Base-by-base conservation (phyloP, 139 green algal genomes). In the Chlamydomonas incerta region DNA sequence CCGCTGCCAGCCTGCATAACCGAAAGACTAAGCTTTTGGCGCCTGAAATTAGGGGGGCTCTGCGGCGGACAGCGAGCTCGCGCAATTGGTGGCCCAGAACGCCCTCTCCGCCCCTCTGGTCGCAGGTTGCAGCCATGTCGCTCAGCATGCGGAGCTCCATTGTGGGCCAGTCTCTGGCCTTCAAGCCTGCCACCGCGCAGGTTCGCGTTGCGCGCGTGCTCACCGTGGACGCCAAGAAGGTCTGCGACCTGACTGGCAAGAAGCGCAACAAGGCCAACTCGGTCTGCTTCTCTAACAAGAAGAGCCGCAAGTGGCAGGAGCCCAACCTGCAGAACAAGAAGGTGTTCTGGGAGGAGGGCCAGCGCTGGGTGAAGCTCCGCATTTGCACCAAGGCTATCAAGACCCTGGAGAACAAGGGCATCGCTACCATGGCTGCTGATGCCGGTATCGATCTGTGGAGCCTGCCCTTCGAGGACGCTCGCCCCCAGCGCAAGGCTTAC, bases 231-330 rank as follows among this genome's bases (percentile, higher is more conserved):
- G 68, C 67, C 34, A 86, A 80, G 80, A 91, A 95, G 74, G 88
- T 93, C 70, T 99, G 96, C 87, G 84, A 97, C 52, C 91, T 98
- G 21, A 98, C 97, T 11, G 97, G 97, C 83, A 97, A 97, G 90
- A 97, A 95, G 88, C 92, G 94, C 79, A 99, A 99, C 95, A 99
- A 99, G 89, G 98, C 95, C 46, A 98, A 98, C 88, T 83, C 89
- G 10, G 96, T 99, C 13, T 98, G 94, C 68, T 99, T 99, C 93
- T 99, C 97, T 23, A 97, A 99, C 95, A 98, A 98, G 91, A 93
- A 97, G 74, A 99, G 95, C 92, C 97, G 98, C 91, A 98, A 98
- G 87, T 94, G 97, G 91, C 98, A 99, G 91, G 88, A 98, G 76
- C 92, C 92, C 58, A 99, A 99, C 94, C 92, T 99, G 81, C 93